Evolutionary conservation across 2,329 filamentous ascomycete genomes (phyloP), one percentile per base, ranked within the genome.

Genomic region (Domatiomyces globalis): DNA sequence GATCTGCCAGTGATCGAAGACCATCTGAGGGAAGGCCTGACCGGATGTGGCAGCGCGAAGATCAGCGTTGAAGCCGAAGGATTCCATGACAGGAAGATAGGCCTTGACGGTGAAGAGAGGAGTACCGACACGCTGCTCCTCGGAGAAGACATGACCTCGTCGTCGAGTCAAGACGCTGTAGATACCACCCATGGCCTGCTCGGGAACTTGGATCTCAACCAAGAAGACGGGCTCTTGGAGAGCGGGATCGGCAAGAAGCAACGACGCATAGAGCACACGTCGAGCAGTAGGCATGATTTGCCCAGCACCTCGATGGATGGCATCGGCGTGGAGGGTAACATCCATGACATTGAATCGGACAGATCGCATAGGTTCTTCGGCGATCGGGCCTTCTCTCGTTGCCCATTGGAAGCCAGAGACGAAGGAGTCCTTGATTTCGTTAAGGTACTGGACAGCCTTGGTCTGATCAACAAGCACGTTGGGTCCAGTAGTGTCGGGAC

Each of bases 381-480:
- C 89, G 69, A 98, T 75, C 66, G 92, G 92, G 78, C 92, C 92
- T 81, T 98, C 92, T 70, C 90, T 85, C 65, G 87, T 87, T 63
- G 92, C 92, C 92, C 92, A 98, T 76, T 98, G 92, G 88, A 98
- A 98, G 83, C 92, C 92, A 63, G 92, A 96, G 69, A 96, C 89
- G 64, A 96, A 84, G 56, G 90, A 96, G 71, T 98, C 92, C 86
- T 98, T 98, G 83, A 98, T 98, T 86, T 98, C 92, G 79, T 87
- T 92, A 69, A 98, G 81, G 84, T 96, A 98, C 80, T 98, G 92
- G 62, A 98, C 92, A 65, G 92, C 92, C 87, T 96, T 98, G 80
- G 90, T 95, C 84, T 96, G 92, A 76, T 98, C 92, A 69, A 98
- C 83, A 65, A 98, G 79, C 80, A 98, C 77, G 83, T 98, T 98